A percentile compares a stretch with the other conserved stretches of the same genome.
Conservation (phyloP, 495 filamentous ascomycete genomes). For the Letharia columbiana region DNA sequence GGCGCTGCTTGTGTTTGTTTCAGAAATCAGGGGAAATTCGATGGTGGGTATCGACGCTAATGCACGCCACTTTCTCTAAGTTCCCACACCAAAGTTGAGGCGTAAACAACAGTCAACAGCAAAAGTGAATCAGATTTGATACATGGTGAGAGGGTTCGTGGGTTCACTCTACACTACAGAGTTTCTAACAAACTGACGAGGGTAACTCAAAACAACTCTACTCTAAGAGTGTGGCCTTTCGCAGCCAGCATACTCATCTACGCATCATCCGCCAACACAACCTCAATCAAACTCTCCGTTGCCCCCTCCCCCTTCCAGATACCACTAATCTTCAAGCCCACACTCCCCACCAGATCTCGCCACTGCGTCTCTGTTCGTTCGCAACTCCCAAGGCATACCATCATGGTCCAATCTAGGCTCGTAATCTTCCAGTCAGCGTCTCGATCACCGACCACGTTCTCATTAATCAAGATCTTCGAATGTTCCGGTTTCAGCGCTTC, state of each 20-base stretch:
- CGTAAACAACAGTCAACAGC: too few relatives aligned
- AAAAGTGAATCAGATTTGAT: too few relatives aligned
- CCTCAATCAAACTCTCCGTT: constrained; percentile 3
- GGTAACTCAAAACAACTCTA: too few relatives aligned
- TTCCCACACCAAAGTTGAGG: too few relatives aligned
- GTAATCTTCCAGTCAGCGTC: constrained; percentile 36
- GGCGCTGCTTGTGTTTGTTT: too few relatives aligned
- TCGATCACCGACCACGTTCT: constrained; percentile 41
- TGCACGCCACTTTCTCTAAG: too few relatives aligned
- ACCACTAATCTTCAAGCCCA: constrained; percentile 31
- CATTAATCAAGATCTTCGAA: constrained; percentile 38
- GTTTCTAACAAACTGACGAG: too few relatives aligned
- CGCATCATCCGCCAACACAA: neutral
- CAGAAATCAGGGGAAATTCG: too few relatives aligned
- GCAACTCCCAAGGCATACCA: constrained; percentile 30
- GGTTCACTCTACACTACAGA: too few relatives aligned
- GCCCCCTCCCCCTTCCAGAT: neutral
- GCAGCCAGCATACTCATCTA: neutral
- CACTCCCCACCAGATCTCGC: constrained; percentile 35
- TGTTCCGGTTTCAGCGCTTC: constrained; percentile 36
- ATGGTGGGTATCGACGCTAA: too few relatives aligned
- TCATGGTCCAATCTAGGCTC: constrained; percentile 41
- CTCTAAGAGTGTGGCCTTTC: neutral
- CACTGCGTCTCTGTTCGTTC: constrained; percentile 34
- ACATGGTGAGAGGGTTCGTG: too few relatives aligned